phyloP scores from a whole-genome alignment of 345 rosid genomes.

The Eucalyptus albens region DNA sequence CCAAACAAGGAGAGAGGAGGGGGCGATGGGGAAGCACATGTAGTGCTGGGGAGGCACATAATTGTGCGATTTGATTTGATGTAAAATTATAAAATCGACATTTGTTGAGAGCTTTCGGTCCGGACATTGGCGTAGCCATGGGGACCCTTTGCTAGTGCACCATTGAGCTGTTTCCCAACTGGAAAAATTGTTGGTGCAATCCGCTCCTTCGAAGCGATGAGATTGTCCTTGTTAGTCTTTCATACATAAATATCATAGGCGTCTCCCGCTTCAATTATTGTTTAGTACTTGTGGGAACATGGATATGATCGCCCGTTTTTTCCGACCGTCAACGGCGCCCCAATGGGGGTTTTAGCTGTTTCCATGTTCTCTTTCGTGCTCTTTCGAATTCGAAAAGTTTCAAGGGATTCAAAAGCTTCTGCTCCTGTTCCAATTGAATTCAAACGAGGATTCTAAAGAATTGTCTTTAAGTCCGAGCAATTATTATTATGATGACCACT shows the following conservation, averaged over 20 bases:
- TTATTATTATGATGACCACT: not conserved
- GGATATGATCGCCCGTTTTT: not conserved
- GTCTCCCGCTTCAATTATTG: not conserved
- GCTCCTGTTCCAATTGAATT: not conserved
- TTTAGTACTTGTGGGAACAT: not conserved
- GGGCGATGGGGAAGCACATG: conserved; percentile 13
- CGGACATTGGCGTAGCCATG: not conserved
- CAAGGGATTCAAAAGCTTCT: not conserved
- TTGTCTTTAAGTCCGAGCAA: not conserved
- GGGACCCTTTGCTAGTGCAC: conserved; percentile 22
- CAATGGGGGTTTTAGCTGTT: not conserved
- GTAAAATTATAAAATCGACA: not conserved
- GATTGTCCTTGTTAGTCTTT: not conserved
- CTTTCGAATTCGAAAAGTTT: not conserved
- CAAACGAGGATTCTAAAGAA: not conserved
- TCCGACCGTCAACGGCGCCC: not conserved
- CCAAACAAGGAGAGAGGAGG: not conserved
- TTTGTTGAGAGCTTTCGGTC: not conserved
- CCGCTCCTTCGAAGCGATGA: not conserved
- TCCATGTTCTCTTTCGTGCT: not conserved
- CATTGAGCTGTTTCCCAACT: conserved; percentile 46
- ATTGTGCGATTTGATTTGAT: not conserved
- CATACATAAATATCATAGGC: not conserved
- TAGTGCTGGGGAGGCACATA: conserved; percentile 28
- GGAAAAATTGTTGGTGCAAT: not conserved